These are phyloP conservation scores for Spiromyces aspiralis DNA, from an alignment of 371 early-diverging fungal genomes.

Conservation along the genomic window DNA sequence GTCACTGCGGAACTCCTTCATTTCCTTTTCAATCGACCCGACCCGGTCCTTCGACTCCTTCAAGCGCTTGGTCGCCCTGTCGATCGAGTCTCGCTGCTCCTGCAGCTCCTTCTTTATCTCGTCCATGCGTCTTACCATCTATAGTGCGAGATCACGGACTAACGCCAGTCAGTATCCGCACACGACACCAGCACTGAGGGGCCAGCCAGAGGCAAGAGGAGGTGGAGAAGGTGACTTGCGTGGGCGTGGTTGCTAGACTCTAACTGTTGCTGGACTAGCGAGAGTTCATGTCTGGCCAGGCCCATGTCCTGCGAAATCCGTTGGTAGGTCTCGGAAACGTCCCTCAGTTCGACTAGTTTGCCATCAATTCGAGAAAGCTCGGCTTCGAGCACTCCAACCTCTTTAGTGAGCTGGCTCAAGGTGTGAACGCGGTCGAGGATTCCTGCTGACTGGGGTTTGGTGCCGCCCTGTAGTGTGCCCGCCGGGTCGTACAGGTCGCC, in stretches of 20 bases:
- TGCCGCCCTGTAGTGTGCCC: conserved; percentile 96
- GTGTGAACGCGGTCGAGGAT: conserved; percentile 52
- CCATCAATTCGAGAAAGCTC: conserved; percentile 31
- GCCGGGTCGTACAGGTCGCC: conserved; percentile 98
- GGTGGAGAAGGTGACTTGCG: too few relatives aligned
- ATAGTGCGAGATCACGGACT: neutral
- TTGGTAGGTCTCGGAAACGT: conserved; percentile 29
- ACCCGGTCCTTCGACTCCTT: conserved; percentile 10
- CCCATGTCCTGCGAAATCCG: conserved; percentile 42
- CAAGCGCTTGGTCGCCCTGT: conserved; percentile 8
- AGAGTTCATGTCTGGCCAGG: conserved; percentile 51
- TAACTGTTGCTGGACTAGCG: conserved; percentile 48
- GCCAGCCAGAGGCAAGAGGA: too few relatives aligned
- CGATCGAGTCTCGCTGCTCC: conserved; percentile 8
- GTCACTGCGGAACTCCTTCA: conserved; percentile 69
- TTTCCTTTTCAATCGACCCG: conserved; percentile 62
- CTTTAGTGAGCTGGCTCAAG: conserved; percentile 36
- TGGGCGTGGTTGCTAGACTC: conserved; percentile 45
- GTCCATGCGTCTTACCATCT: conserved; percentile 13
- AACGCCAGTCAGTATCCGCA: neutral
- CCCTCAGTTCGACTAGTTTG: conserved; percentile 25
- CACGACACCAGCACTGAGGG: conserved; percentile 26
- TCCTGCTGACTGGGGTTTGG: conserved; percentile 57
- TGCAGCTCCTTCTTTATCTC: conserved; percentile 17
- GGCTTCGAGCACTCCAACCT: conserved; percentile 31